Conservation (phyloP, 1,139 yeast species). For the Blastobotrys apis region DNA sequence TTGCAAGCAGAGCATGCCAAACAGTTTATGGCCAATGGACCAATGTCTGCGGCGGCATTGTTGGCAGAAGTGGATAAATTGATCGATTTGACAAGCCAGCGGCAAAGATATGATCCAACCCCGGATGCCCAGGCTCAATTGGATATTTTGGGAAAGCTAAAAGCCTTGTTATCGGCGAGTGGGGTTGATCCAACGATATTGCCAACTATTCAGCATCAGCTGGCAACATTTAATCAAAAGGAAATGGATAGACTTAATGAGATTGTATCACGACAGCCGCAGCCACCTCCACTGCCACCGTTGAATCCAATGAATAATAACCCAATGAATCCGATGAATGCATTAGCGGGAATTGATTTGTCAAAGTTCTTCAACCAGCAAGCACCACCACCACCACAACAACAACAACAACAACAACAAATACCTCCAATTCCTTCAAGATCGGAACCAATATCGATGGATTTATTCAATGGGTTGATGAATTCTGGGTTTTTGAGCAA, state of each 20-base stretch:
- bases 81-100: slow-evolving; percentile 38
- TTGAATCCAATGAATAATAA: too few relatives aligned
- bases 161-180: slow-evolving; percentile 26
- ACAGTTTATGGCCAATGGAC: slow-evolving; percentile 17
- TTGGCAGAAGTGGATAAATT: slow-evolving; percentile 41
- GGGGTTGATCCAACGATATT: slow-evolving; percentile 39
- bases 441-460: not conserved
- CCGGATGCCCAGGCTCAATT: slow-evolving; percentile 38
- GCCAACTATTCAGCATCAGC: slow-evolving; percentile 41
- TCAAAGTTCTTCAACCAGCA: slow-evolving; percentile 13
- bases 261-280: slow-evolving; percentile 8
- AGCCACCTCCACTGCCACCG: slow-evolving; percentile 8
- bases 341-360: slow-evolving; percentile 11
- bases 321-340: slow-evolving; percentile 4
- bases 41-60: slow-evolving; percentile 31
- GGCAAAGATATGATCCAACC: slow-evolving; percentile 40
- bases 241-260: slow-evolving; percentile 23
- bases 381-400: slow-evolving; percentile 7
- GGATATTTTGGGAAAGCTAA: slow-evolving; percentile 33
- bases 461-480: slow-evolving; percentile 21
- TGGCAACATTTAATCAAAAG: slow-evolving; percentile 34
- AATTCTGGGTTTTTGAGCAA: slow-evolving; percentile 21
- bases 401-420: slow-evolving; percentile 12
- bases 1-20: slow-evolving; percentile 16
- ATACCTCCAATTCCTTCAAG: slow-evolving; percentile 1